Conservation (phyloP, 2,329 filamentous ascomycete species). For the Botrytis sinoallii region DNA sequence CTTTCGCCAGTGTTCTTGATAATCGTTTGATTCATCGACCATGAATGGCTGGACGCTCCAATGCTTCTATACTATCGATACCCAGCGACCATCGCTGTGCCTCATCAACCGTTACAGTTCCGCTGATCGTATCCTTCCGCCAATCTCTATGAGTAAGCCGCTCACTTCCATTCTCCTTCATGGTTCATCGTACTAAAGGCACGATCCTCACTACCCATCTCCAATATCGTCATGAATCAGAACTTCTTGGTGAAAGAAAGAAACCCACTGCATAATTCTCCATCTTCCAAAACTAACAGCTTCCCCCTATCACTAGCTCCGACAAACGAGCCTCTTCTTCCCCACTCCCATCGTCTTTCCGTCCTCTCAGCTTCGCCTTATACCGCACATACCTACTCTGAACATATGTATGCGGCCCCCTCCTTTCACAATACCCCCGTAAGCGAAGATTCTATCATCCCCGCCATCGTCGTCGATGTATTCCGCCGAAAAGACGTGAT, state of each 20-base stretch:
- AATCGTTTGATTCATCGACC: not conserved
- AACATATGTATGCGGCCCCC: slow-evolving; percentile 28
- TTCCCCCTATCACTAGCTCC: slow-evolving; percentile 25
- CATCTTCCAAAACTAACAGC: not conserved
- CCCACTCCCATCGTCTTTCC: slow-evolving; percentile 5
- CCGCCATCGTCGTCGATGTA: slow-evolving; percentile 31
- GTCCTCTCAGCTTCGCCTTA: slow-evolving; percentile 26
- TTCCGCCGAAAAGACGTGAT: slow-evolving; percentile 9
- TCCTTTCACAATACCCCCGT: slow-evolving; percentile 31
- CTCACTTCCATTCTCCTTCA: not conserved
- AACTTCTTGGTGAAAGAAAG: not conserved
- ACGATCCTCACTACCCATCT: not conserved
- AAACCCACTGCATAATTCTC: not conserved
- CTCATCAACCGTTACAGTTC: slow-evolving; percentile 15
- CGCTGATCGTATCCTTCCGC: slow-evolving; percentile 14
- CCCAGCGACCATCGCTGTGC: not conserved
- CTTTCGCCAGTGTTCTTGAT: not conserved
- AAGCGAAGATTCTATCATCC: slow-evolving; percentile 37
- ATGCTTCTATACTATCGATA: slow-evolving; percentile 13
- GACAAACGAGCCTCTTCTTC: slow-evolving; percentile 32
- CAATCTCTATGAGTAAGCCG: slow-evolving; percentile 18
- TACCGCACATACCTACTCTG: slow-evolving; percentile 27
- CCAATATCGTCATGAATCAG: not conserved
- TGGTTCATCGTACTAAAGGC: not conserved
- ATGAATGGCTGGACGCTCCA: slow-evolving; percentile 15